Evolutionary conservation across 2,329 filamentous ascomycete species (phyloP), one percentile per base, ranked within the genome.

Genomic region (Claviceps maximensis): DNA sequence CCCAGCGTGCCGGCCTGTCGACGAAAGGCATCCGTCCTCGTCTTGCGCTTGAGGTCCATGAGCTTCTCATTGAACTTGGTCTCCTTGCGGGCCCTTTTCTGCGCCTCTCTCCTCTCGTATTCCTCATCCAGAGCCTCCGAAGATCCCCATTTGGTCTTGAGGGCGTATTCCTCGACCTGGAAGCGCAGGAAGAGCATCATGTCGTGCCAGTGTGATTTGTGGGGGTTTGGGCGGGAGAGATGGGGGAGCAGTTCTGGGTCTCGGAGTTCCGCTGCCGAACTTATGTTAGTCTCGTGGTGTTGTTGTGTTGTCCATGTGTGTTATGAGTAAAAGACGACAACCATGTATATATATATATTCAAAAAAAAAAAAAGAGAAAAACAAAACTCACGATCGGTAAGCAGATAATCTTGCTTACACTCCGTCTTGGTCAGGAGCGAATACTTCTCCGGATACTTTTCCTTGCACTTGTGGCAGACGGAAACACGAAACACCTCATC

Each of bases 151-250:
- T 96, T 96, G 58, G 81, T 82, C 1, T 77, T 81, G 61, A 97
- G 84, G 0, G 91, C 93, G 64, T 96, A 96, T 53, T 89, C 89
- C 65, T 98, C 93, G 2, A 98, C 87, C 65, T 98, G 93, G 56
- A 82, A 94, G 1, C 93, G 85, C 23, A 98, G 75, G 65, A 93
- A 98, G 2, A 98, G 78, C 84, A 95, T 95, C 93, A 98, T 98
- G 73, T 95, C 89, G 67, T 96, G 89, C 88, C 89, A 98, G 54
- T 90, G 89, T 0, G 86, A 83, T 67, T 96, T 96, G 70, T 96
- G 93, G 0, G 93, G 93, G 62, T 98, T 98, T 1, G 93, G 91
- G 36, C 84, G 84, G 52, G 87, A 86, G 9, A 98, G 76, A 66
- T 94, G 90, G 0, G 91, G 91, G 0, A 98, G 75, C 1, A 98